Conservation (phyloP, 78 protist genomes). For the Cavenderia fasciculata region DNA sequence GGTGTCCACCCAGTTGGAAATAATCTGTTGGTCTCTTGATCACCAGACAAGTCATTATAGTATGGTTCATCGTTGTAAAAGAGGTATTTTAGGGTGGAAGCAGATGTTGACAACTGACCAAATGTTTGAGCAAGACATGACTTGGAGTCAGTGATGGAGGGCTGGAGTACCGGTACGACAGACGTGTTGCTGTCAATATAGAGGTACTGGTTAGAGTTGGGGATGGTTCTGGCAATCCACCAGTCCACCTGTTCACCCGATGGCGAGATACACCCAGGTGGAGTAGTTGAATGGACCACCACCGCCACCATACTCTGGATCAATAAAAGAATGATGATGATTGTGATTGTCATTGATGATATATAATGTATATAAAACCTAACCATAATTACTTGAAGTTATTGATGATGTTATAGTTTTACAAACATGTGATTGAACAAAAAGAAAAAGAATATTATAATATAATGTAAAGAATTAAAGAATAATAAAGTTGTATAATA, state of each 20-base stretch:
- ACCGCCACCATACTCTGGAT: no score
- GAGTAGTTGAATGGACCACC: background rate
- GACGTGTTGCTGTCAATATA: background rate
- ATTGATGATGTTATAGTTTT: no score
- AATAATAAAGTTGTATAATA: no score
- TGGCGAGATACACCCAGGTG: background rate
- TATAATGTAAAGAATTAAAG: no score
- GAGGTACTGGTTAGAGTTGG: background rate
- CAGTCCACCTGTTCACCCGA: background rate
- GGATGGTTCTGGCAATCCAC: background rate
- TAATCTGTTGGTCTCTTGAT: background rate
- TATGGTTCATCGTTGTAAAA: background rate
- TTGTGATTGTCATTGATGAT: no score
- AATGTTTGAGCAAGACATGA: background rate
- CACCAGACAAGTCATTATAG: background rate
- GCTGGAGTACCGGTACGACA: no score
- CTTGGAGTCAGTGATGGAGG: background rate
- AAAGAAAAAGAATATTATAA: no score
- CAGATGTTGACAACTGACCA: background rate
- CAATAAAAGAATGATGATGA: no score
- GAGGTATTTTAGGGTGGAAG: background rate
- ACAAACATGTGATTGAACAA: no score
- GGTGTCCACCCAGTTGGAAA: no score
- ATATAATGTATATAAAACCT: no score
- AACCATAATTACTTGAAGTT: no score